phyloP scores from a whole-genome alignment of 495 filamentous ascomycete species.

The Talaromyces liani region DNA sequence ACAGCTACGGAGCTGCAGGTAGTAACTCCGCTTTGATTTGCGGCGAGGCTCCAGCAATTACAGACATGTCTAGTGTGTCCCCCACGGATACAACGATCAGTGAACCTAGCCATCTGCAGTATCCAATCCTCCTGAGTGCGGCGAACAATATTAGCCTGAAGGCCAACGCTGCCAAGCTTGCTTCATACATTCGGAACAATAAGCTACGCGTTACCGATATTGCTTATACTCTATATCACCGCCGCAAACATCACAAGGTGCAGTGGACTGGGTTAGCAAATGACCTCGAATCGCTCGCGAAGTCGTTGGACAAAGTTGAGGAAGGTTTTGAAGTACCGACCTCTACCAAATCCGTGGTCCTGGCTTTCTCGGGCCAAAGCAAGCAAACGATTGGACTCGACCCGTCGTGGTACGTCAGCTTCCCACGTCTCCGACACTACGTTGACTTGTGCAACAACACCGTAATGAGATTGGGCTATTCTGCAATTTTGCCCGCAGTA shows the following conservation, averaged over 20 bases:
- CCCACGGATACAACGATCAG: not conserved
- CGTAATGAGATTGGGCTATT: slow-evolving; percentile 16
- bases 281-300: not conserved
- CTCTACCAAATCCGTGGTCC: not conserved
- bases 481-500: slow-evolving; percentile 40
- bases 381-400: not conserved
- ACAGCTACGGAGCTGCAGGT: slow-evolving; percentile 1
- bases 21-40: slow-evolving; percentile 11
- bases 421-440: slow-evolving; percentile 14
- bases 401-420: not conserved
- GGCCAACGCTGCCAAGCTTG: not conserved
- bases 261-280: not conserved
- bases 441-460: slow-evolving; percentile 29
- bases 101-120: not conserved
- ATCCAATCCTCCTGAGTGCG: not conserved
- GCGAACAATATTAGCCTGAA: not conserved
- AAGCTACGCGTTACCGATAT: not conserved
- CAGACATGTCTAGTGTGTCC: not conserved
- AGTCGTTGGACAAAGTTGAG: not conserved
- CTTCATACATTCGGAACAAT: not conserved
- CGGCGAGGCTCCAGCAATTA: not conserved
- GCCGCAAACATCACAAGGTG: not conserved
- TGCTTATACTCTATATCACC: not conserved
- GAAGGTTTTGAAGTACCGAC: not conserved
- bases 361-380: not conserved